Conservation (phyloP, 768 basidiomycete species). For the Inosperma sp. region DNA sequence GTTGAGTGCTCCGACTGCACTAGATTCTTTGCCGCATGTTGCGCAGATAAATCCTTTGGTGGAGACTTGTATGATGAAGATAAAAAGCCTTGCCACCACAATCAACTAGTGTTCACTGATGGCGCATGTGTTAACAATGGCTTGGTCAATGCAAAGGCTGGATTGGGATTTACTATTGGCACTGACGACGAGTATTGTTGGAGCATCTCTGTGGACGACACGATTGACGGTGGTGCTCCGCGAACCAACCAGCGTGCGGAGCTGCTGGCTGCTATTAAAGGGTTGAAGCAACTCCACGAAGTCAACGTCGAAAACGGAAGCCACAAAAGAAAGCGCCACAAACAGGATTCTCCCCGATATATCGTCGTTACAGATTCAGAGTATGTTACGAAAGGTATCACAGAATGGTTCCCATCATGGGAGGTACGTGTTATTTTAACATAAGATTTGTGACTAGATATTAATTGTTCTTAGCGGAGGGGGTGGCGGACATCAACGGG, state of each 20-base stretch:
- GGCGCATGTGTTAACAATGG: slow-evolving; percentile 29
- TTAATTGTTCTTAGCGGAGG: not conserved
- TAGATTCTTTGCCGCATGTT: slow-evolving; percentile 6
- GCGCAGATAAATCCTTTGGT: not conserved
- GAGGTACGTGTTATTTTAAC: not conserved
- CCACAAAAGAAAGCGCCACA: not conserved
- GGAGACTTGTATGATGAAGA: not conserved
- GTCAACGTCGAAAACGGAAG: not conserved
- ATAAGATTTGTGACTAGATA: not conserved
- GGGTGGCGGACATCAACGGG: slow-evolving; percentile 5
- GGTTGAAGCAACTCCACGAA: slow-evolving; percentile 1
- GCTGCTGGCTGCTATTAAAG: slow-evolving; percentile 14
- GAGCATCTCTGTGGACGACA: slow-evolving; percentile 13
- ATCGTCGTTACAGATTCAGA: slow-evolving; percentile 9
- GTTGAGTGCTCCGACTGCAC: not conserved
- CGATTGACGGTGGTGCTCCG: slow-evolving; percentile 6
- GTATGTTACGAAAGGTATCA: slow-evolving; percentile 11
- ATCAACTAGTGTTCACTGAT: slow-evolving; percentile 25
- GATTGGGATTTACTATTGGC: slow-evolving; percentile 24
- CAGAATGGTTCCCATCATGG: slow-evolving; percentile 8
- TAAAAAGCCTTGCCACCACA: slow-evolving; percentile 20
- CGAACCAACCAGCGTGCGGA: slow-evolving; percentile 17
- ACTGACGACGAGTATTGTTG: slow-evolving; percentile 1
- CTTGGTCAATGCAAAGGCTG: slow-evolving; percentile 16
- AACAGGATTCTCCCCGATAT: not conserved